Conservation (phyloP, 2,329 filamentous ascomycete species). For the Aspergillus ochraceoroseus region DNA sequence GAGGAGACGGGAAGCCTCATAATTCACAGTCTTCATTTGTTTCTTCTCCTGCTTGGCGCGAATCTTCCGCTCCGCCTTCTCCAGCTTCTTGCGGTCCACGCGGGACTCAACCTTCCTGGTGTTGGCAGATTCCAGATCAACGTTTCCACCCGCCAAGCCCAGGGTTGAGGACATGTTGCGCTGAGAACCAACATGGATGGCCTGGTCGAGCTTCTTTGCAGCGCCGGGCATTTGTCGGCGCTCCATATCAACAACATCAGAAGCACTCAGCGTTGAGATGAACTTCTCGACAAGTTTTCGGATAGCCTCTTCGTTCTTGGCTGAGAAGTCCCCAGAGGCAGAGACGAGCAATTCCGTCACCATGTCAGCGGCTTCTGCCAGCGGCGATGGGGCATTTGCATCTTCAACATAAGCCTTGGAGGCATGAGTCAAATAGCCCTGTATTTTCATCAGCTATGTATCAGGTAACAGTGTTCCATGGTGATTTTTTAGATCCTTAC, state of each 20-base stretch:
- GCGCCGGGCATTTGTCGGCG: conserved; percentile 65
- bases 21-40: conserved; percentile 95
- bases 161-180: conserved; percentile 94
- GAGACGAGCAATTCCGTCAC: conserved; percentile 88
- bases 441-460: conserved; percentile 11
- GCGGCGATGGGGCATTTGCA: conserved; percentile 63
- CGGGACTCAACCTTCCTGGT: conserved; percentile 92
- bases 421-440: conserved; percentile 88
- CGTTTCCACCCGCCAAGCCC: conserved; percentile 73
- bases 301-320: conserved; percentile 69
- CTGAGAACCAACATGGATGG: conserved; percentile 88
- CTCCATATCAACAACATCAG: conserved; percentile 64
- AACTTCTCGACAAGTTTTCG: conserved; percentile 83
- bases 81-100: conserved; percentile 96
- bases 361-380: conserved; percentile 75
- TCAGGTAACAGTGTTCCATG: background rate
- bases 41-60: conserved; percentile 98
- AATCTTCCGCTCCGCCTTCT: conserved; percentile 97
- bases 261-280: conserved; percentile 71
- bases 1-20: conserved; percentile 87
- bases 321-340: conserved; percentile 76
- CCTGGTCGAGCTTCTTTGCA: conserved; percentile 83
- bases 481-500: conserved; percentile 30
- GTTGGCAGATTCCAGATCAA: conserved; percentile 92
- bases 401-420: conserved; percentile 77